These are phyloP conservation scores for Penicillium steckii DNA, from an alignment of 495 filamentous ascomycete genomes.

Conservation along the genomic window DNA sequence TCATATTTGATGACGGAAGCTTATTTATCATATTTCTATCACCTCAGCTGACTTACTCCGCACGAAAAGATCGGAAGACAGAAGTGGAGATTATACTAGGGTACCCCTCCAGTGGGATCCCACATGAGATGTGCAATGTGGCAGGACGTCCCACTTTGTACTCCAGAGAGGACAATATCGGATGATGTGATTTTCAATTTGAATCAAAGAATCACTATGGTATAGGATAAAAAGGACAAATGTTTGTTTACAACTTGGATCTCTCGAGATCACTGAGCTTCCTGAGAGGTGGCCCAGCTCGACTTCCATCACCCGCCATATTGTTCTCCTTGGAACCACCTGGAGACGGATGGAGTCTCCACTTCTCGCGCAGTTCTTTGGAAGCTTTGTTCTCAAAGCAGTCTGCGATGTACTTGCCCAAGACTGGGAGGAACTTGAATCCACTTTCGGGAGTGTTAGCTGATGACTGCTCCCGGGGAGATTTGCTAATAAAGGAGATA, in stretches of 20 bases:
- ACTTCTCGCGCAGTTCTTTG: conserved; percentile 54
- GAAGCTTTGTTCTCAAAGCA: conserved; percentile 51
- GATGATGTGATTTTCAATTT: neutral
- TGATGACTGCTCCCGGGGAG: neutral
- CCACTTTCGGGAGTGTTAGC: conserved; percentile 36
- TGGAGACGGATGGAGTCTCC: conserved; percentile 42
- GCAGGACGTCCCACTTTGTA: neutral
- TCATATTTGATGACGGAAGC: neutral
- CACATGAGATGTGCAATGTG: neutral
- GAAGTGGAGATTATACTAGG: neutral
- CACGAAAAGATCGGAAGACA: neutral
- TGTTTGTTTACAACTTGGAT: conserved; percentile 24
- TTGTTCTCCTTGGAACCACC: conserved; percentile 5
- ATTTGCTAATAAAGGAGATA: neutral
- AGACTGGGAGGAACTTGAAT: conserved; percentile 78
- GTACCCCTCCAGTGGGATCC: neutral
- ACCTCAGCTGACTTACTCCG: neutral
- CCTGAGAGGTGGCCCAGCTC: conserved; percentile 30
- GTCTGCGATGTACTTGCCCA: conserved; percentile 69
- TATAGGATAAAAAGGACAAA: no score
- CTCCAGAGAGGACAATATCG: no score
- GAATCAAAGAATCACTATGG: no score
- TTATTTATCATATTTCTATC: no score
- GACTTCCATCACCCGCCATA: conserved; percentile 34
- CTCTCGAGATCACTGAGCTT: conserved; percentile 23